Evolutionary conservation across 108 stramenopile genomes (phyloP).

Genomic region (Chaetoceros tenuissimus): DNA sequence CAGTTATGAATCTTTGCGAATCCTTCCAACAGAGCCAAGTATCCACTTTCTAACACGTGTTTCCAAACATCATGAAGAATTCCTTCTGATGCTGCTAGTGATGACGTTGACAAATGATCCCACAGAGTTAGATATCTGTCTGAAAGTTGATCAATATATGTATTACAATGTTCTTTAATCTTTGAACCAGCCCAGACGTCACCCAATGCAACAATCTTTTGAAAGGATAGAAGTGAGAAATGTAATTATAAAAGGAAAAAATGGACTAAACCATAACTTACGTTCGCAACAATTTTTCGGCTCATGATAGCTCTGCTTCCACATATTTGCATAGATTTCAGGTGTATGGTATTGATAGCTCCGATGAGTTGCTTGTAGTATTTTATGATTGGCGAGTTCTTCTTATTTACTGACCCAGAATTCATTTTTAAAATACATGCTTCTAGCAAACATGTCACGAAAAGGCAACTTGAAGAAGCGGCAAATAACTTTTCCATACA

Average conservation of each 20-base stretch:
- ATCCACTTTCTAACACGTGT: conserved; percentile 42
- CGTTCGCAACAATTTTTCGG: conserved; percentile 25
- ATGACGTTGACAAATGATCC: conserved; percentile 27
- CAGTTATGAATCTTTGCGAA: conserved; percentile 72
- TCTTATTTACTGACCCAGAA: conserved; percentile 3
- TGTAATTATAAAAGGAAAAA: conserved; percentile 1
- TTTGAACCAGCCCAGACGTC: conserved; percentile 55
- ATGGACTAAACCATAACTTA: conserved; percentile 5
- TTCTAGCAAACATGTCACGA: conserved; percentile 31
- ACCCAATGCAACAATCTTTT: conserved; percentile 39
- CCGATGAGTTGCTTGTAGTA: conserved; percentile 22
- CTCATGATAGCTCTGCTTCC: conserved; percentile 30
- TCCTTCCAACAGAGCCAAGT: conserved; percentile 68
- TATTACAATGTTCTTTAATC: conserved; percentile 62
- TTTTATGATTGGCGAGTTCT: conserved; percentile 10
- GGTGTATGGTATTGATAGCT: conserved; percentile 9
- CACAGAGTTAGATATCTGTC: conserved; percentile 34
- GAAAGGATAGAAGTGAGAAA: conserved; percentile 2
- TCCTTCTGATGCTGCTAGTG: conserved; percentile 21
- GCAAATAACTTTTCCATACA: conserved; percentile 41
- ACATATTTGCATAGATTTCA: conserved; percentile 5
- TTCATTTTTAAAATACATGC: conserved; percentile 6
- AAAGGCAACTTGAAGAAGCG: conserved; percentile 45
- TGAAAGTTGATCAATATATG: conserved; percentile 66
- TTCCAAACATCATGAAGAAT: conserved; percentile 42